These are phyloP conservation scores for Helotiales sp. DNA, from an alignment of 2,329 filamentous ascomycete genomes.

Conservation along the genomic window DNA sequence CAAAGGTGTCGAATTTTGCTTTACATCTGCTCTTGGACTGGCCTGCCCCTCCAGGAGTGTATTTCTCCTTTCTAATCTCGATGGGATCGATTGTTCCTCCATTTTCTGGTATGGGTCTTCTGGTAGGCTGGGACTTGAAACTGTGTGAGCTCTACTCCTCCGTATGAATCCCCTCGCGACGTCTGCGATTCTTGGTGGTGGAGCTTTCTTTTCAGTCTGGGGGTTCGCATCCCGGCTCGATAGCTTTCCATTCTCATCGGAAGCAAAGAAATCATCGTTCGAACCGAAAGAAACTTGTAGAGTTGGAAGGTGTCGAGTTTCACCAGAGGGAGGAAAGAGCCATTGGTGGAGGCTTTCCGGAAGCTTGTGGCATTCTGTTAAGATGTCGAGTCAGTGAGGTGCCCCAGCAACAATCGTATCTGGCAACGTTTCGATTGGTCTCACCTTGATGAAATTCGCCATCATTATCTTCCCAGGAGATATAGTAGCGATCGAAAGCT, in stretches of 20 bases:
- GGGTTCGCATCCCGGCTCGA: constrained; percentile 19
- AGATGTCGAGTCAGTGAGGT: neutral
- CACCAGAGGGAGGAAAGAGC: constrained; percentile 17
- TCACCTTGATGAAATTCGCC: constrained; percentile 25
- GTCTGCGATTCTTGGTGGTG: constrained; percentile 8
- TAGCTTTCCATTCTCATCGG: constrained; percentile 21
- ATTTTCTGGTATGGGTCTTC: neutral
- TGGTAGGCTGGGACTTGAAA: constrained; percentile 11
- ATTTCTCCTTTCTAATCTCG: constrained; percentile 16
- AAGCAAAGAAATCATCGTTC: constrained; percentile 28
- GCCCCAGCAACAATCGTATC: neutral
- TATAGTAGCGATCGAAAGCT: constrained; percentile 26
- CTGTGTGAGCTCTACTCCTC: constrained; percentile 18
- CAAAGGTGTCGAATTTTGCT: neutral
- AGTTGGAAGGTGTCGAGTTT: constrained; percentile 17
- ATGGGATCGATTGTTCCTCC: neutral
- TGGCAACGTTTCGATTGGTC: neutral
- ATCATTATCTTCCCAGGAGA: constrained; percentile 25
- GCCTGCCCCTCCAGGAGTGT: constrained; percentile 14
- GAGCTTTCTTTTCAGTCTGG: constrained; percentile 5
- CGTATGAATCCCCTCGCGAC: constrained; percentile 10
- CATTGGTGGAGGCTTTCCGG: constrained; percentile 16
- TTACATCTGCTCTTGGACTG: neutral
- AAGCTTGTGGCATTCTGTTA: constrained; percentile 20
- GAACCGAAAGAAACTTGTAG: constrained; percentile 26